phyloP scores from a whole-genome alignment of 31 red algal species.

The Odonthalia washingtoniensis region DNA sequence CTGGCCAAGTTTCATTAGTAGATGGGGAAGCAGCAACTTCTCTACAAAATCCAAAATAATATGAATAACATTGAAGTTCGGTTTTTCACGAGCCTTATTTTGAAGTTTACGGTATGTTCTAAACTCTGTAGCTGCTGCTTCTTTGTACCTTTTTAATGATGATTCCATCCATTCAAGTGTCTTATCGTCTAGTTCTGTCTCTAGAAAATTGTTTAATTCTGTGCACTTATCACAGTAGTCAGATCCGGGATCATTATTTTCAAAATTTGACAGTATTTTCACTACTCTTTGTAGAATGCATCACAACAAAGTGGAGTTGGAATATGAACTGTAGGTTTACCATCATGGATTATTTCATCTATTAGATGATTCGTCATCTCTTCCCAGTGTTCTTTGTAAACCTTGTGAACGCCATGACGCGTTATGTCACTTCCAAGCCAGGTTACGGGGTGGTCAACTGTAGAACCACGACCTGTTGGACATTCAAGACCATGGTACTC shows the following conservation, averaged over 20 bases:
- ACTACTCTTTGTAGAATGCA: too few relatives aligned
- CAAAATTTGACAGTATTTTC: too few relatives aligned
- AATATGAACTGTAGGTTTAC: too few relatives aligned
- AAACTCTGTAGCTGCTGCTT: background rate
- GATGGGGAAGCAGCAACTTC: constrained; percentile 32
- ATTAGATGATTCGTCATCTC: background rate
- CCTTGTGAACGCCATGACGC: background rate
- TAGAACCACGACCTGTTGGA: background rate
- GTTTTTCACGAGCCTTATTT: background rate
- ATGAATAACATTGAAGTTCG: background rate
- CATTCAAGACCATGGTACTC: background rate
- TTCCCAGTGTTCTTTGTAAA: background rate
- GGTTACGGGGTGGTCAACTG: background rate
- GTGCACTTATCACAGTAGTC: too few relatives aligned
- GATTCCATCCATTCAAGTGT: too few relatives aligned
- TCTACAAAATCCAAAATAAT: constrained; percentile 47
- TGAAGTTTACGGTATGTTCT: background rate
- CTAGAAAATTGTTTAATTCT: too few relatives aligned
- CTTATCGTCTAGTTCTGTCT: too few relatives aligned
- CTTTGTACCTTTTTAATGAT: background rate
- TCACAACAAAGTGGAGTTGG: too few relatives aligned
- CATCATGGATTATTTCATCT: too few relatives aligned
- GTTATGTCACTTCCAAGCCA: background rate
- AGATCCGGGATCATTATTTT: too few relatives aligned
- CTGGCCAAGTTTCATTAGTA: constrained; percentile 42